Base-by-base conservation (phyloP, 2,329 filamentous ascomycete species). In the Epicoccum sorghinum region DNA sequence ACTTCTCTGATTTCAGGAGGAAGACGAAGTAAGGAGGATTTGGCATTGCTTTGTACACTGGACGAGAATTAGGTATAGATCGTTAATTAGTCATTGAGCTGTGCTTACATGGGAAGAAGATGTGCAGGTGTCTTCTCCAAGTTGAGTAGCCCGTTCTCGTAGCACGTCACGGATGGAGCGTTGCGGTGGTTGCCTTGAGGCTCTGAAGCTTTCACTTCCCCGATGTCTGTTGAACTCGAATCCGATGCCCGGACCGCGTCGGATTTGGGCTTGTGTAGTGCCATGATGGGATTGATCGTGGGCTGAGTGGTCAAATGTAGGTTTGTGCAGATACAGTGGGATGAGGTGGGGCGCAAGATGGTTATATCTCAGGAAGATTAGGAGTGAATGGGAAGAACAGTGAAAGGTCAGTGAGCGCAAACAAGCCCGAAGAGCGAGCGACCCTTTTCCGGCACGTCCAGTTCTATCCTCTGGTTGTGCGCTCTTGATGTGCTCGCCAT, bases 1-100 rank as follows among this genome's bases (percentile, higher is more conserved):
- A 13, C 18, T 27, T 44, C 48, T 39, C 51, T 29, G 9, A 48
- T 32, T 23, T 54, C 51, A 3, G 38, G 22, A 1, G 51, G 51
- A 9, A 54, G 39, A n/a, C 39, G 44, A 10, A 54, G 39, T 2
- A 54, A 39, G 0, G 44, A 44, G 2, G 44, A 53, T 1, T 27
- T 4, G 23, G 39, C 40, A 7, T 44, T 48, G 3, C 9, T 13
- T 22, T 44, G 14, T 6, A 32, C 51, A 4, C 51, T 54, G n/a
- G 5, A 5, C 18, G 7, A 14, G 7, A 7, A 9, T 38, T 24
- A 46, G 24, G n/a, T 2, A 9, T 29, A n/a, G 32, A 33, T 2
- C 3, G 3, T 12, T 2, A 2, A 14, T 7, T 3, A 9, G 8
- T 4, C 4, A 25, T 5, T 9, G 9, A 10, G 3, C 1, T 18